Percentiles rank a stretch among this genome's conserved stretches.
Evolutionary conservation across 1,139 yeast species (phyloP).

Genomic region (Yamadazyma oceani): DNA sequence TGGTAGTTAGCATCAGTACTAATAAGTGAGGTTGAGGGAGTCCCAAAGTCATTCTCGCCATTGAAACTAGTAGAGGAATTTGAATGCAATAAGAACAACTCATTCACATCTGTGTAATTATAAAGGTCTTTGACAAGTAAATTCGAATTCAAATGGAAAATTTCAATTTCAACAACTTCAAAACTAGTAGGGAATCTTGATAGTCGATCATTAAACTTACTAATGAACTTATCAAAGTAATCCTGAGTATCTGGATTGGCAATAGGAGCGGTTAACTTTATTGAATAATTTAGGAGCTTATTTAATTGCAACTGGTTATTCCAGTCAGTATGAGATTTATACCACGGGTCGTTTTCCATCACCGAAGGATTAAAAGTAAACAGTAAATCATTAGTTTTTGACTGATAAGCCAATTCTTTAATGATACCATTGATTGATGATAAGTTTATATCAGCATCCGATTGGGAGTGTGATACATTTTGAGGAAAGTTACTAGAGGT

Average conservation of each 20-base stretch:
- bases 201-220: slow-evolving; percentile 10
- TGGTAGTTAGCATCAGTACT: too few species aligned
- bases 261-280: slow-evolving; percentile 18
- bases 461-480: slow-evolving; percentile 1
- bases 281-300: slow-evolving; percentile 32
- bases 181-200: slow-evolving; percentile 29
- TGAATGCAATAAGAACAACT: slow-evolving; percentile 6
- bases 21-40: slow-evolving; percentile 5
- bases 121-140: slow-evolving; percentile 8
- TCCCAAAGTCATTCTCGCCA: slow-evolving; percentile 14
- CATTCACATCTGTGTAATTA: slow-evolving; percentile 8
- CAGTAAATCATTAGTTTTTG: slow-evolving; percentile 38
- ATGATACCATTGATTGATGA: slow-evolving; percentile 62
- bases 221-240: slow-evolving; percentile 17
- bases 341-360: slow-evolving; percentile 5
- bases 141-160: slow-evolving; percentile 6
- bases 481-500: slow-evolving; percentile 54
- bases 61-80: not conserved
- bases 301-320: slow-evolving; percentile 32
- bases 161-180: slow-evolving; percentile 25
- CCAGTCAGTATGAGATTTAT: slow-evolving; percentile 25
- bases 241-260: slow-evolving; percentile 11
- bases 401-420: slow-evolving; percentile 59
- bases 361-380: slow-evolving; percentile 10
- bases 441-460: slow-evolving; percentile 32